phyloP scores from a whole-genome alignment of 1,139 yeast species.

The Lizanozyma gosingica region DNA sequence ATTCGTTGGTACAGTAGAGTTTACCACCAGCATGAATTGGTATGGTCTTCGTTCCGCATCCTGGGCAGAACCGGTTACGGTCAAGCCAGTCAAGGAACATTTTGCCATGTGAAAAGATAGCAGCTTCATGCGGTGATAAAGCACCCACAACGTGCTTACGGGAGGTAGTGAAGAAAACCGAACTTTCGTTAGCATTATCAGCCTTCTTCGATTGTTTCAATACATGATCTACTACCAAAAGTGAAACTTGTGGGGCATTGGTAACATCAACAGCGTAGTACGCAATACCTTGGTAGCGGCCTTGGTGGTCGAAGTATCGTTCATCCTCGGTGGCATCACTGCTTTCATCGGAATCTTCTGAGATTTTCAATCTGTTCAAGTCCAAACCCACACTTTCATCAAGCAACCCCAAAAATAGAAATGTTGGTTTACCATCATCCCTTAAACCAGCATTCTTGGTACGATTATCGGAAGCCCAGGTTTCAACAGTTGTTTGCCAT shows the following conservation, averaged over 20 bases:
- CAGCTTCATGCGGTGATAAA: slow-evolving; percentile 42
- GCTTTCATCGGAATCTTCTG: slow-evolving; percentile 4
- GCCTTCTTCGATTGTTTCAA: slow-evolving; percentile 6
- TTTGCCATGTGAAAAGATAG: slow-evolving; percentile 70
- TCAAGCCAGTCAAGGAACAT: slow-evolving; percentile 82
- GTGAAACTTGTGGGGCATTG: slow-evolving; percentile 15
- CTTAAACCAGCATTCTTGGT: slow-evolving; percentile 24
- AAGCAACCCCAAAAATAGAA: slow-evolving; percentile 63
- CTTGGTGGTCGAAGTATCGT: slow-evolving; percentile 32
- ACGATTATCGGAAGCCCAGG: slow-evolving; percentile 24
- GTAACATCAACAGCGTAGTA: slow-evolving; percentile 70
- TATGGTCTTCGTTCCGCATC: slow-evolving; percentile 68
- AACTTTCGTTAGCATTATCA: not conserved
- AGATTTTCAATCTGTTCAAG: slow-evolving; percentile 2
- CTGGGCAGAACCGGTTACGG: slow-evolving; percentile 75
- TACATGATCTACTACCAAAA: slow-evolving; percentile 15
- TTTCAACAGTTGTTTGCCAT: slow-evolving; percentile 1
- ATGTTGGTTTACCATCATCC: slow-evolving; percentile 27
- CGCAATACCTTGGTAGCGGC: slow-evolving; percentile 61
- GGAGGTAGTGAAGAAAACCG: slow-evolving; percentile 22
- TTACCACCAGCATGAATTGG: slow-evolving; percentile 82
- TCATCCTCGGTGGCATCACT: slow-evolving; percentile 11
- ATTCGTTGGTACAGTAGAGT: slow-evolving; percentile 45
- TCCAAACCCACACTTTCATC: slow-evolving; percentile 41
- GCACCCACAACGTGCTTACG: slow-evolving; percentile 25